A percentile compares a stretch with the other conserved stretches of the same genome.
Conservation (phyloP, 2,329 filamentous ascomycete genomes). For the Colletotrichum chrysophilum region DNA sequence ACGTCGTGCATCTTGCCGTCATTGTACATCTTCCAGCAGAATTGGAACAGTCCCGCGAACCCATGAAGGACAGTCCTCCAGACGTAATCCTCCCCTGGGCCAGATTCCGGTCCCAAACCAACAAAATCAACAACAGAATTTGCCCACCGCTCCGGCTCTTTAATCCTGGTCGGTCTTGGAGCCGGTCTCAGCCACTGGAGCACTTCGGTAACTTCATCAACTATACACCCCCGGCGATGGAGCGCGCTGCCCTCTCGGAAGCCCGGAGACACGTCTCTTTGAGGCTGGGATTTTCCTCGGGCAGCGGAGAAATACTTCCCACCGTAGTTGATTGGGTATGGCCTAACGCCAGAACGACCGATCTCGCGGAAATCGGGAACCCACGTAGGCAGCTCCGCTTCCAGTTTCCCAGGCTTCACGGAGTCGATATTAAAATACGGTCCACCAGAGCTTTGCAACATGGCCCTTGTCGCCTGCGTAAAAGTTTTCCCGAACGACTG, state of each 20-base stretch:
- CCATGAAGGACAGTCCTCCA: neutral
- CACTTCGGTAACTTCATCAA: neutral
- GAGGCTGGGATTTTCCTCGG: rapidly evolving
- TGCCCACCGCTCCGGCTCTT: too few relatives aligned
- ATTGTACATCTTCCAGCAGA: neutral
- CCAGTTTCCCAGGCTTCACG: neutral
- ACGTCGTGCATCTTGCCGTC: neutral
- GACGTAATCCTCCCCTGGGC: neutral
- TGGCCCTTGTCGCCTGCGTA: conserved; percentile 1
- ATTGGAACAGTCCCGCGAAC: rapidly evolving
- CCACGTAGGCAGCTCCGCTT: conserved; percentile 15
- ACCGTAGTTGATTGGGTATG: neutral
- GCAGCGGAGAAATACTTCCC: neutral
- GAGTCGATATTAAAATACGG: conserved; percentile 11
- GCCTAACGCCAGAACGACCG: neutral
- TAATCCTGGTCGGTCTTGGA: too few relatives aligned
- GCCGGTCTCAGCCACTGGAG: neutral
- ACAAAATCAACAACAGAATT: neutral
- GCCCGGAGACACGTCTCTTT: neutral
- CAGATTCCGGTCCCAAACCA: neutral
- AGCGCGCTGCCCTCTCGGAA: neutral
- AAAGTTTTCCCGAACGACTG: conserved; percentile 2
- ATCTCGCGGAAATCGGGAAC: conserved; percentile 21
- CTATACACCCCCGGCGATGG: neutral
- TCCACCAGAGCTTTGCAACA: neutral